phyloP scores from a whole-genome alignment of 352 stramenopile species.

The Phytophthora vignae region DNA sequence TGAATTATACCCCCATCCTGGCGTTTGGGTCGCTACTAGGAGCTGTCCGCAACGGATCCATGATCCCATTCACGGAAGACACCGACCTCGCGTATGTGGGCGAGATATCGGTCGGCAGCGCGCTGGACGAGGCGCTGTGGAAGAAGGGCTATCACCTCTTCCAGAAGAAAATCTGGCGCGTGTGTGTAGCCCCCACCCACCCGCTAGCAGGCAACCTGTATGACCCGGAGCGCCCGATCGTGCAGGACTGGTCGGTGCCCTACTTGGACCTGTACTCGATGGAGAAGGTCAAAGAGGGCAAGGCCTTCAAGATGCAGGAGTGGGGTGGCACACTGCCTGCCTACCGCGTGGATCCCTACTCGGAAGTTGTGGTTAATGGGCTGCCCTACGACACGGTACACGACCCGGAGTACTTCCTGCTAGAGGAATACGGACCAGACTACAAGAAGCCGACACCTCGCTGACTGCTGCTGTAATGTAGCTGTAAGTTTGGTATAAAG shows the following conservation, averaged over 20 bases:
- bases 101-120: background rate
- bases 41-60: constrained; percentile 46
- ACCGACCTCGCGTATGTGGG: constrained; percentile 46
- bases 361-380: constrained; percentile 29
- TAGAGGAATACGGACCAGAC: constrained; percentile 30
- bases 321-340: constrained; percentile 10
- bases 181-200: constrained; percentile 44
- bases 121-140: constrained; percentile 22
- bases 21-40: constrained; percentile 52
- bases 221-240: constrained; percentile 17
- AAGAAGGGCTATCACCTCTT: constrained; percentile 56
- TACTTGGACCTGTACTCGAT: constrained; percentile 46
- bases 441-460: constrained; percentile 28
- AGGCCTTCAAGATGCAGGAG: constrained; percentile 24
- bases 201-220: constrained; percentile 41
- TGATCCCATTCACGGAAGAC: constrained; percentile 61
- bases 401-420: constrained; percentile 37
- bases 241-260: constrained; percentile 14
- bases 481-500: background rate
- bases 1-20: constrained; percentile 34
- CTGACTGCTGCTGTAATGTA: background rate
- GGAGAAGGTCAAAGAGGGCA: background rate
- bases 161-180: constrained; percentile 31
- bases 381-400: constrained; percentile 34
- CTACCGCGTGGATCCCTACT: constrained; percentile 22